Evolutionary conservation across 2,329 filamentous ascomycete genomes (phyloP).

Genomic region (Penicillium sp.): DNA sequence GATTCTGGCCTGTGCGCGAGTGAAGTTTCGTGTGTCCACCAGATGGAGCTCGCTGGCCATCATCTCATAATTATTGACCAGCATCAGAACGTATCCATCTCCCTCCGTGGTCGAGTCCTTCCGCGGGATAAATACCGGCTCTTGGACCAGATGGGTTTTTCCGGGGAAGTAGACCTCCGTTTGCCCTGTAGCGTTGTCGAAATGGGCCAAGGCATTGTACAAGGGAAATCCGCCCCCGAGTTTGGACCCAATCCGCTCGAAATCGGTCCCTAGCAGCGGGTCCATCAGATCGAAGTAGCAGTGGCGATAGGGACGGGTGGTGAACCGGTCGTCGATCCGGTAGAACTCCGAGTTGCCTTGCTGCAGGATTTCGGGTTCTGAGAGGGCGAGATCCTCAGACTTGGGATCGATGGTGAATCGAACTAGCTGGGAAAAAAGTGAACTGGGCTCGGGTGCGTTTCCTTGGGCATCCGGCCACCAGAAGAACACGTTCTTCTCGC

Average conservation of each 20-base stretch:
- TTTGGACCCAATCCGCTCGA: constrained; percentile 27
- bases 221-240: constrained; percentile 39
- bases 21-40: constrained; percentile 20
- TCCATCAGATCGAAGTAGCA: constrained; percentile 52
- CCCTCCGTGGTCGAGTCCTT: constrained; percentile 15
- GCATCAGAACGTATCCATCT: constrained; percentile 27
- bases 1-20: constrained; percentile 13
- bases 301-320: constrained; percentile 41
- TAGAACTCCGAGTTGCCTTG: constrained; percentile 54
- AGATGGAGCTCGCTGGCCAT: constrained; percentile 30
- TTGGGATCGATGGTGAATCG: constrained; percentile 33
- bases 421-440: constrained; percentile 29
- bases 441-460: constrained; percentile 36
- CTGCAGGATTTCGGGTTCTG: constrained; percentile 24
- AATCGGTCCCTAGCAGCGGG: constrained; percentile 41
- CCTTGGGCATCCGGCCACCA: constrained; percentile 47
- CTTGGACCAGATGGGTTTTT: constrained; percentile 38
- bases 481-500: constrained; percentile 49
- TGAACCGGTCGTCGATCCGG: constrained; percentile 54
- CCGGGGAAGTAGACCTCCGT: constrained; percentile 53
- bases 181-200: constrained; percentile 38
- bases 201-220: constrained; percentile 55
- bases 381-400: constrained; percentile 27
- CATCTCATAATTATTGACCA: constrained; percentile 28
- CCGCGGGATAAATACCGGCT: constrained; percentile 29